A percentile compares a stretch with the other conserved stretches of the same genome.
Evolutionary conservation across 495 filamentous ascomycete genomes (phyloP).

Genomic region (Hyaloscypha hepaticicola): DNA sequence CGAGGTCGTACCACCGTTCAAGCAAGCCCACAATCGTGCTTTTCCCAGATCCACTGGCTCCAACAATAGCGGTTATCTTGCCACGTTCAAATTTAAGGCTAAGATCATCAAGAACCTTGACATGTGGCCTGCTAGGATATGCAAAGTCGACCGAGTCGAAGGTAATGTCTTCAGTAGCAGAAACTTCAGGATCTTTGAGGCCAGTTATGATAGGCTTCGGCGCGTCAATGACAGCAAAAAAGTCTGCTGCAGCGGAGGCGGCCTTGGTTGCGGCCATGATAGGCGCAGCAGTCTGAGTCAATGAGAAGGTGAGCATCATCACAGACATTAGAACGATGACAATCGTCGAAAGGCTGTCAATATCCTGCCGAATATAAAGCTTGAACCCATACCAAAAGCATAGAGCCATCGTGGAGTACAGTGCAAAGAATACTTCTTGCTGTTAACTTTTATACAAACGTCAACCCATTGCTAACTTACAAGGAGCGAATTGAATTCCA

Average conservation of each 20-base stretch:
- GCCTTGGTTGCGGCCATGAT: slow-evolving; percentile 50
- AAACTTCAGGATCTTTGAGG: slow-evolving; percentile 43
- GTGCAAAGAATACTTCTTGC: slow-evolving; percentile 36
- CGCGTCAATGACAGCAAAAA: slow-evolving; percentile 57
- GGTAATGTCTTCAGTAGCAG: slow-evolving; percentile 53
- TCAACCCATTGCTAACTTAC: neutral
- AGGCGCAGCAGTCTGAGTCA: slow-evolving; percentile 50
- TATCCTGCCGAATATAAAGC: slow-evolving; percentile 38
- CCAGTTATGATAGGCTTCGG: slow-evolving; percentile 46
- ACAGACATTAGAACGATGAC: slow-evolving; percentile 52
- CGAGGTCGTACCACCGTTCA: slow-evolving; percentile 87
- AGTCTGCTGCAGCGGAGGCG: slow-evolving; percentile 51
- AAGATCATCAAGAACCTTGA: slow-evolving; percentile 57
- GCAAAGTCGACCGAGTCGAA: slow-evolving; percentile 62
- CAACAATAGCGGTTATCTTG: slow-evolving; percentile 85
- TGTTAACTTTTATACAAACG: slow-evolving; percentile 1
- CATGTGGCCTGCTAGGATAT: slow-evolving; percentile 67
- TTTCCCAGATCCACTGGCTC: slow-evolving; percentile 84
- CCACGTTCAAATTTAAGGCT: slow-evolving; percentile 65
- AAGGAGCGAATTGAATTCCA: slow-evolving; percentile 34
- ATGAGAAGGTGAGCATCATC: slow-evolving; percentile 43
- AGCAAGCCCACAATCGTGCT: slow-evolving; percentile 88
- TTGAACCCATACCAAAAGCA: slow-evolving; percentile 55
- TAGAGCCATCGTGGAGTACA: slow-evolving; percentile 32
- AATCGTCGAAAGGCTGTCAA: slow-evolving; percentile 43